These are phyloP conservation scores for Wickerhamomyces strasburgensis DNA, from an alignment of 805 yeast species.

Conservation along the genomic window DNA sequence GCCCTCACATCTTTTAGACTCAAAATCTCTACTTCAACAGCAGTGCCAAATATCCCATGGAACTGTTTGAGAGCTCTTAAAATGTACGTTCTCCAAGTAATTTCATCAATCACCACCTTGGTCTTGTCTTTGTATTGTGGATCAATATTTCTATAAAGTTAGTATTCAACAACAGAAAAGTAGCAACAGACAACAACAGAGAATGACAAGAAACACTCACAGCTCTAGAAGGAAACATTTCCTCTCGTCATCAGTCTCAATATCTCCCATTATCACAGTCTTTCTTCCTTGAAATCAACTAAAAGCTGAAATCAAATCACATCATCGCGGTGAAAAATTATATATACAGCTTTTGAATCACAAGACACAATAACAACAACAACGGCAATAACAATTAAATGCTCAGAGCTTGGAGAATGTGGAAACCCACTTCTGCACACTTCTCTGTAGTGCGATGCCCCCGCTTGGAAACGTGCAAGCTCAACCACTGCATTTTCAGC, in stretches of 20 bases:
- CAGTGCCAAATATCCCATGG: conserved; percentile 39
- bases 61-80: conserved; percentile 30
- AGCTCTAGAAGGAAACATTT: no score
- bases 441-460: conserved; percentile 28
- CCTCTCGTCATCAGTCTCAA: no score
- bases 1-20: conserved; percentile 22
- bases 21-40: conserved; percentile 31
- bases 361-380: no score
- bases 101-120: conserved; percentile 28
- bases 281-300: no score
- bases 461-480: conserved; percentile 20
- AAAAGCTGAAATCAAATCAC: no score
- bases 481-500: conserved; percentile 29
- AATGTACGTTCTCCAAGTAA: conserved; percentile 37
- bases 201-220: no score
- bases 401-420: conserved; percentile 20
- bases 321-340: no score
- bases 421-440: conserved; percentile 16
- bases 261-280: no score
- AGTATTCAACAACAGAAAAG: no score
- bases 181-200: no score
- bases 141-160: conserved; percentile 3
- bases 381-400: conserved; percentile 3
- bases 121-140: conserved; percentile 1
- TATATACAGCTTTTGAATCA: no score